phyloP scores from a whole-genome alignment of 768 basidiomycete genomes.

The Boletus rubroflammeus region DNA sequence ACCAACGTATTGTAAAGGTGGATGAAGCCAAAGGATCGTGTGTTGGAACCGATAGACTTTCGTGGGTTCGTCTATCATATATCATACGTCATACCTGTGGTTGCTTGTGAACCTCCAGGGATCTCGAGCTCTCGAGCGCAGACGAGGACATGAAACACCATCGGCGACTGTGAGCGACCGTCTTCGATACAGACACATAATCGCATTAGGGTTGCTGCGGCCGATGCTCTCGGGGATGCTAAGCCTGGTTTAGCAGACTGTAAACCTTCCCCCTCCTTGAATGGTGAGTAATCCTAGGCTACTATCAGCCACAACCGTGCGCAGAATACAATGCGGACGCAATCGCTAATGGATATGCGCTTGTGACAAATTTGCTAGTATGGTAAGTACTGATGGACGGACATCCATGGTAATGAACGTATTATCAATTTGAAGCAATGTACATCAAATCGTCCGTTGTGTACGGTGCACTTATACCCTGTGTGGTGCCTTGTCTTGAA shows the following conservation, averaged over 20 bases:
- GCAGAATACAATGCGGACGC: neutral
- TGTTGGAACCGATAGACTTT: conserved; percentile 4
- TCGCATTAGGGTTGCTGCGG: conserved; percentile 11
- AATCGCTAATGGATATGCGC: neutral
- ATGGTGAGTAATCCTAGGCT: neutral
- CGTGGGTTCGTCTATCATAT: neutral
- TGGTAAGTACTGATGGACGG: neutral
- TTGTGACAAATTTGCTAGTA: neutral
- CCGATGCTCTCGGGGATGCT: conserved; percentile 17
- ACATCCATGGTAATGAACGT: conserved; percentile 8
- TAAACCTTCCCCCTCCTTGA: neutral
- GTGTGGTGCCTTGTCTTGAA: conserved; percentile 12
- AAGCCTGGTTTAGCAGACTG: conserved; percentile 3
- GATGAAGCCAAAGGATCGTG: neutral
- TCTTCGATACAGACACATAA: conserved; percentile 1
- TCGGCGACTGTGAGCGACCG: neutral
- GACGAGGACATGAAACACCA: neutral
- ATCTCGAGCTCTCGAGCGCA: neutral
- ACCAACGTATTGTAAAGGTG: neutral
- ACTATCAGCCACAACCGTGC: neutral
- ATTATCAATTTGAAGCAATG: conserved; percentile 1
- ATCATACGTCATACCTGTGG: conserved; percentile 3
- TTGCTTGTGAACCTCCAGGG: neutral
- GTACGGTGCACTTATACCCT: conserved; percentile 13
- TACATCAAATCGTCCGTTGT: conserved; percentile 12